Evolutionary conservation across 495 filamentous ascomycete genomes (phyloP), one percentile per base, ranked within the genome.

Genomic region (Neurospora sp.): DNA sequence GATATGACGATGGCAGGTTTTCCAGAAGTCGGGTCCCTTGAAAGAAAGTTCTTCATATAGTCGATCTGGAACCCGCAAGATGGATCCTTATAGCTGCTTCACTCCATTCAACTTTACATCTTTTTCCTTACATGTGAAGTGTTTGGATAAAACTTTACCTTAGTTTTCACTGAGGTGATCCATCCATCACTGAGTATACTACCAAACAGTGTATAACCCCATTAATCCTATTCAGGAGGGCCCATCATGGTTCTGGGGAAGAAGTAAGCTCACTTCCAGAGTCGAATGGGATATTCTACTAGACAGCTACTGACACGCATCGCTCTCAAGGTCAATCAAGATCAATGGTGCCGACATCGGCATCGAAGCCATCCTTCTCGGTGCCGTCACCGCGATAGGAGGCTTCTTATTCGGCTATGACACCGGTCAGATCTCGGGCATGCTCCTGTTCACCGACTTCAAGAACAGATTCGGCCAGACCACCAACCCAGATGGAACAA

Each of bases 321-420:
- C 15, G 8, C 24, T 66, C 28, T 34, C 36, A 39, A 81, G 79
- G 59, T 81, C 78, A 59, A 76, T 82, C 71, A 77, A 74, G 59
- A 72, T 82, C 73, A 78, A 82, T 76, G 80, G 80, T 45, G 80
- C 80, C 72, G 78, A 81, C 73, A 80, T 79, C 69, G 80, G 80
- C 42, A 28, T 75, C 69, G 80, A 82, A 70, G 73, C 80, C 59
- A 40, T 84, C 36, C 39, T 84, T 48, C 80, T 84, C 75, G 79
- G 81, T 24, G 75, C 74, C 39, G 72, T 82, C 39, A 85, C 83
- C 28, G 83, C 91, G 10, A 90, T 93, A 85, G 91, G 91, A 78
- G 91, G 91, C 74, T 90, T 93, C 79, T 89, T 93, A 73, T 93
- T 93, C 74, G 89, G 90, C 76, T 92, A 92, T 73, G 89, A 92